Conservation (phyloP, 1,139 yeast species). For the Zygosaccharomyces sapae region DNA sequence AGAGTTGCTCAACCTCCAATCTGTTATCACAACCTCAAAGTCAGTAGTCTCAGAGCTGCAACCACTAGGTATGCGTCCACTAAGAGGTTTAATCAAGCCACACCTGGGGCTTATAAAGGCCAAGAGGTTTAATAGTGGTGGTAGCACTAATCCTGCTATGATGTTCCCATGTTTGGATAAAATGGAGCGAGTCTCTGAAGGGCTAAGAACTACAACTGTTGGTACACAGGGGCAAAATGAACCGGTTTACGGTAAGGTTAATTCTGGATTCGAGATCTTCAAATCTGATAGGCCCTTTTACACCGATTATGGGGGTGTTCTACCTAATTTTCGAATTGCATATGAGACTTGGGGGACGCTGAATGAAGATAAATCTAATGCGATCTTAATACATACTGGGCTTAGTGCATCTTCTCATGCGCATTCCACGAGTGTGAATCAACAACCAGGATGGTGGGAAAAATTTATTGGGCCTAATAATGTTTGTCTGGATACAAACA, state of each 20-base stretch:
- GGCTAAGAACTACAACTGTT: constrained; percentile 34
- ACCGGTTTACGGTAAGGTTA: constrained; percentile 71
- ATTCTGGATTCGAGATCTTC: constrained; percentile 62
- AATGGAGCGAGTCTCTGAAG: constrained; percentile 56
- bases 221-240: constrained; percentile 44
- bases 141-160: constrained; percentile 39
- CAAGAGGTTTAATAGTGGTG: constrained; percentile 3
- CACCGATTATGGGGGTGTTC: constrained; percentile 75
- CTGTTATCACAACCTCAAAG: no score
- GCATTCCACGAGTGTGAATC: constrained; percentile 69
- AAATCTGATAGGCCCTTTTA: constrained; percentile 55
- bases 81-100: background rate
- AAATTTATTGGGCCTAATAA: constrained; percentile 81
- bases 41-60: no score
- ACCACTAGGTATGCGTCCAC: background rate
- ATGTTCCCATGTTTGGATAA: constrained; percentile 84
- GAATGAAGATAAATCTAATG: constrained; percentile 59
- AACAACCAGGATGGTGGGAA: constrained; percentile 94
- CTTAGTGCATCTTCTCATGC: constrained; percentile 93
- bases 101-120: background rate
- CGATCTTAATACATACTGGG: constrained; percentile 82
- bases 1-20: no score
- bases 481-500: constrained; percentile 67
- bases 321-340: constrained; percentile 74
- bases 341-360: constrained; percentile 88